Evolutionary conservation across 2,329 filamentous ascomycete species (phyloP).

Genomic region (Sporothrix pallida): DNA sequence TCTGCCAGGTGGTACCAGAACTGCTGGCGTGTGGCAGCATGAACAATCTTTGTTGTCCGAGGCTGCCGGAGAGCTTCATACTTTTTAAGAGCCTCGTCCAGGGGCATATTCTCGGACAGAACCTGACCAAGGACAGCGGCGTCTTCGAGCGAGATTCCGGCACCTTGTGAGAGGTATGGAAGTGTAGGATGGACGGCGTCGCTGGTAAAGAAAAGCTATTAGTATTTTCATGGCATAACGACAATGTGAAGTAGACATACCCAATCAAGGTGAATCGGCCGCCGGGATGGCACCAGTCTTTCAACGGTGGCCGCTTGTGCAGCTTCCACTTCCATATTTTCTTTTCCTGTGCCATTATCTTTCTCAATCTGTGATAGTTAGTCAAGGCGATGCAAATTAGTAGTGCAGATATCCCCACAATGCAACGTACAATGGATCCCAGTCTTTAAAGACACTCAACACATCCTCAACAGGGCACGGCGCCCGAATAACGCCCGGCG

Average conservation of each 20-base stretch:
- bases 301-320: constrained; percentile 31
- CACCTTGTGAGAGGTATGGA: constrained; percentile 34
- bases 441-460: constrained; percentile 28
- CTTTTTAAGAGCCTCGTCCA: constrained; percentile 30
- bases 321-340: constrained; percentile 34
- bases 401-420: too few relatives aligned
- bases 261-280: constrained; percentile 31
- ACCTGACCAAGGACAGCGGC: constrained; percentile 32
- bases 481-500: constrained; percentile 28
- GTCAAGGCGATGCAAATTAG: neutral
- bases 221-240: neutral
- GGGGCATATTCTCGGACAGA: constrained; percentile 25
- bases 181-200: constrained; percentile 34
- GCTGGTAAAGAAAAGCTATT: neutral
- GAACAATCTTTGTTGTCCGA: constrained; percentile 33
- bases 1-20: constrained; percentile 34
- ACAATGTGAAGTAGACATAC: neutral
- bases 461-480: constrained; percentile 30
- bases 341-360: constrained; percentile 31
- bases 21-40: constrained; percentile 32
- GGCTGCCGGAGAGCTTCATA: constrained; percentile 32
- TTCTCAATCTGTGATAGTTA: constrained; percentile 20
- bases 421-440: constrained; percentile 31
- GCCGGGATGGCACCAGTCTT: constrained; percentile 27
- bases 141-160: constrained; percentile 32